Base-by-base conservation (phyloP, 805 yeast species). In the Yamadazyma takamatsuzukensis region DNA sequence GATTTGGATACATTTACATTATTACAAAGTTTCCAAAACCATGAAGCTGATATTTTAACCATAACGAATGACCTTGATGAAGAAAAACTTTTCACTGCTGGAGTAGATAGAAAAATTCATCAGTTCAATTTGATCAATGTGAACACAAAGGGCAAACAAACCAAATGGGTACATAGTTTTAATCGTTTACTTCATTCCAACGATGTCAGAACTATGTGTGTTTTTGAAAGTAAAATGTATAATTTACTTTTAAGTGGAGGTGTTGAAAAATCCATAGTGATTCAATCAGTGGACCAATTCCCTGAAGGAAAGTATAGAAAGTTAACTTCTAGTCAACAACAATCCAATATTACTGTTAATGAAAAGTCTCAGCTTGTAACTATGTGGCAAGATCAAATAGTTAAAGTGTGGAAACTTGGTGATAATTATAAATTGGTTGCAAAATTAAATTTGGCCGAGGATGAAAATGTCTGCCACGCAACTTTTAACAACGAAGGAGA, bases 31-130 rank as follows among this genome's bases (percentile, higher is more conserved):
- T 88, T 87, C 56, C 74, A 77, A 43, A 77, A 78, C 8, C 97
- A 93, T 53, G 94, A 83, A 30, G 96, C 96, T 1, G 99, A 93
- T 70, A 85, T 89, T 4, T 65, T 93, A 43, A 76, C 87, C 36
- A 61, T 93, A 29, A 64, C 82, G 1, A 62, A 73, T 10, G 87
- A 84, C 51, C 58, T 68, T 2, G 48, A 62, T 2, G 84, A 83
- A 45, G 75, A 77, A 19, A 69, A 72, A 25, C 66, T 93, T 2
- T 90, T 86, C 57, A 74, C 90, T 25, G 94, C 93, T 4, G 97
- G 98, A 48, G 88, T 93, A 29, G 99, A 93, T 56, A 74, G 97
- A 48, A 88, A 88, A 52, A 86, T 93, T 30, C 83, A 77, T 51
- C 83, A 80, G 49, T 85, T 82, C 56, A 67, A 70, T 39, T 58